Evolutionary conservation across 2,329 filamentous ascomycete species (phyloP), one percentile per base, ranked within the genome.

Genomic region (Claviceps paspali): DNA sequence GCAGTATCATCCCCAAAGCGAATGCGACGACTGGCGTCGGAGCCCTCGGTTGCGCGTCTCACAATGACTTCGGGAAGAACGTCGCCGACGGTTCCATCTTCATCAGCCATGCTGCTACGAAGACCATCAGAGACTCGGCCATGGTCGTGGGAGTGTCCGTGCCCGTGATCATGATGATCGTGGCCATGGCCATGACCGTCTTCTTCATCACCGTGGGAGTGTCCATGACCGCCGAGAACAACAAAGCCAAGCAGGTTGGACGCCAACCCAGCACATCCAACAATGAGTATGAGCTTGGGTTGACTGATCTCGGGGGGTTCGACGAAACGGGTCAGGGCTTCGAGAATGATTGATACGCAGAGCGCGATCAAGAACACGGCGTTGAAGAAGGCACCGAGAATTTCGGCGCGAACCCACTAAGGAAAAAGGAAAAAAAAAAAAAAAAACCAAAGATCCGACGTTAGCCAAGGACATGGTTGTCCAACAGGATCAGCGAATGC

Each of bases 351-450:
- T 35, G 88, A 92, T 39, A 98, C 69, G 62, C 91, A 98, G 7
- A 98, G 73, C 6, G 91, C 91, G 52, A 98, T 91, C 31, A 98
- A 70, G 64, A 98, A 98, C 32, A 96, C 88, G 47, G 91, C 91
- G 52, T 98, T 98, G 62, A 96, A 84, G 49, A 96, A 79, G 33
- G 91, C 91, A 52, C 91, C 91, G 5, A 98, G 70, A 9, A 93
- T 96, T 66, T 98, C 91, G 26, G 91, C 91, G 48, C 91, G 84
- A 66, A 96, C 81, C 83, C 87, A 98, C 82, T 88, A 49, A 7
- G 15, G 21, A 14, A 4, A 21, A 6, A 22, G 21, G 21, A 8
- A 22, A 22, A 22, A 8, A 22, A 22, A 22, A 22, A 22, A 22
- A 22, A 22, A 22, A 22, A 22, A 22, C 5, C 10, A 38, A 15